These are phyloP conservation scores for Bothriochloa decipiens DNA, from an alignment of 176 grass and related monocot genomes.

Conservation along the genomic window DNA sequence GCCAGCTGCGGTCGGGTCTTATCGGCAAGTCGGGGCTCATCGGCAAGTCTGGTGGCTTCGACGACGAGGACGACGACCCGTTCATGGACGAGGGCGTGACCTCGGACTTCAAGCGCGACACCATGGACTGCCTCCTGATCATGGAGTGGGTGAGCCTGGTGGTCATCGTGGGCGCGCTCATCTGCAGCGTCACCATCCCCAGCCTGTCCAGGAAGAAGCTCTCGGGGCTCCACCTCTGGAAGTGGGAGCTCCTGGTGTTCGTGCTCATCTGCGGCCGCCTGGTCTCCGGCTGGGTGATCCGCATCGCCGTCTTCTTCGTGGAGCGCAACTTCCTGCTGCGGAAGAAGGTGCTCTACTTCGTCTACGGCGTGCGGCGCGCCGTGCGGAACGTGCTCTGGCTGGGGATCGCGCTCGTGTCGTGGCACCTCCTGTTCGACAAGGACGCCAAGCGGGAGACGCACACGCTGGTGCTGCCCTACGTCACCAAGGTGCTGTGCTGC, in stretches of 20 bases:
- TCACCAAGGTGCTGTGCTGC: constrained; percentile 89
- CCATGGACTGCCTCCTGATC: constrained; percentile 54
- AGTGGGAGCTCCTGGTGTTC: constrained; percentile 83
- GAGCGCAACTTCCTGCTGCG: constrained; percentile 89
- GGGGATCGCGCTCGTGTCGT: constrained; percentile 74
- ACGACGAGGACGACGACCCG: constrained; percentile 85
- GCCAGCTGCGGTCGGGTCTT: constrained; percentile 55
- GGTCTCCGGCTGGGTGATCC: constrained; percentile 87
- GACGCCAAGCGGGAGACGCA: constrained; percentile 39
- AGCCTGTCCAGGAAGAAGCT: constrained; percentile 47
- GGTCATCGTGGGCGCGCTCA: constrained; percentile 69
- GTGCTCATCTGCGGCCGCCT: constrained; percentile 93
- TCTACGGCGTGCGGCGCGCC: constrained; percentile 82
- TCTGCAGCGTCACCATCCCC: constrained; percentile 64
- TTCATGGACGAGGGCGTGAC: constrained; percentile 77
- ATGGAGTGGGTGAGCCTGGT: constrained; percentile 80
- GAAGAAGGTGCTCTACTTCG: constrained; percentile 96
- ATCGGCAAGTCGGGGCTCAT: constrained; percentile 56
- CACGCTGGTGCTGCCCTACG: constrained; percentile 67
- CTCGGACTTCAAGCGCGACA: constrained; percentile 62
- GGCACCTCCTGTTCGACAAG: constrained; percentile 78
- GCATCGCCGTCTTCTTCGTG: constrained; percentile 75
- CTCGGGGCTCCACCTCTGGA: constrained; percentile 87
- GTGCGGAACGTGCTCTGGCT: constrained; percentile 96
- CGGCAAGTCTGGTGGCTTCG: constrained; percentile 41